Evolutionary conservation across 1,139 yeast genomes (phyloP).

Genomic region (Taphrina communis): DNA sequence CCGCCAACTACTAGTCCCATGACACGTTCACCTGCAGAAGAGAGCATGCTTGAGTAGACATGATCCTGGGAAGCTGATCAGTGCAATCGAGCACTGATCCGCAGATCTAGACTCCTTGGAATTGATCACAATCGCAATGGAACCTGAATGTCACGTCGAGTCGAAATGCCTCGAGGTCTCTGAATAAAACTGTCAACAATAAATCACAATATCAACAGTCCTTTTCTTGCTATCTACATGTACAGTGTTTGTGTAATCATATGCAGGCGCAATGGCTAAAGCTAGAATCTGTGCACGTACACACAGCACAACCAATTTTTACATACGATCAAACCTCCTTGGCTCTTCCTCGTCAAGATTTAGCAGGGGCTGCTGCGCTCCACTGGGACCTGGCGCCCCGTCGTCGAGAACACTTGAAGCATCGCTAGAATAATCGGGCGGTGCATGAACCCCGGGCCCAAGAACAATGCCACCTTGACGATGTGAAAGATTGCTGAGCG

Average conservation of each 20-base stretch:
- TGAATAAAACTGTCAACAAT: no score
- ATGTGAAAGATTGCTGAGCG: constrained; percentile 27
- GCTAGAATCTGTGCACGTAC: neutral
- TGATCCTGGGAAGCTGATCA: no score
- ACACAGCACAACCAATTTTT: neutral
- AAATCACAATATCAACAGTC: neutral
- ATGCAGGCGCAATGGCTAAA: constrained; percentile 22
- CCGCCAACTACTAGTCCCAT: no score
- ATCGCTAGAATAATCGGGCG: constrained; percentile 25
- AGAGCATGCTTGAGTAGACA: no score
- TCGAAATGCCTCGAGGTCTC: no score
- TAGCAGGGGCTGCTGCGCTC: constrained; percentile 9
- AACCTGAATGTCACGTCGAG: no score
- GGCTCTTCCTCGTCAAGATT: constrained; percentile 14
- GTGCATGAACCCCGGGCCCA: constrained; percentile 2
- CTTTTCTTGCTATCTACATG: constrained; percentile 3
- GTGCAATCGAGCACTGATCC: no score
- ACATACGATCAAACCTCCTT: constrained; percentile 33
- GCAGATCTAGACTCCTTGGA: no score
- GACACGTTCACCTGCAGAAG: no score
- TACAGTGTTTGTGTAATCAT: neutral
- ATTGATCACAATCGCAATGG: no score
- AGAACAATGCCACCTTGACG: constrained; percentile 13
- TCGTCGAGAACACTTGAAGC: constrained; percentile 24
- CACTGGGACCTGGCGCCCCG: constrained; percentile 29